Evolutionary conservation across 2,329 filamentous ascomycete species (phyloP), one percentile per base, ranked within the genome.

Genomic region (Davidsoniella eucalypti): DNA sequence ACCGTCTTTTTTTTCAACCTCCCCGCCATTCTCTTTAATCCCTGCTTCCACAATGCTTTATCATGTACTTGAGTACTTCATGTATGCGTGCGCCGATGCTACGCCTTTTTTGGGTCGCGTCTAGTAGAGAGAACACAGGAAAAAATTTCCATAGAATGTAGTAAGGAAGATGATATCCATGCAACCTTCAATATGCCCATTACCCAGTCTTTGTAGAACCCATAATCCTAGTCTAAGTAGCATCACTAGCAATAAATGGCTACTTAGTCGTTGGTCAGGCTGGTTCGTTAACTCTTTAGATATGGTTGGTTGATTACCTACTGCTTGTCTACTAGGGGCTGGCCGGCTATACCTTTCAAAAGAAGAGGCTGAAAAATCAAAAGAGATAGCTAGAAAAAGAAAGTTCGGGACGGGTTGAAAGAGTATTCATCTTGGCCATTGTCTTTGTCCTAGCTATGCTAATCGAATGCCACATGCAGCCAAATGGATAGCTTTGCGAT

Each of bases 21-120:
- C 49, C 52, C 52, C 48, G 45, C 52, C 52, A 53, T 53, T 52
- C 52, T 51, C 44, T 53, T 53, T 53, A 53, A 52, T 52, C 51
- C 51, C 51, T 52, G 41, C 16, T 40, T 37, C 12, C 40, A 33
- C 12, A 33, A 33, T 33, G 29, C 29, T 33, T 33, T 12, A 33
- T 33, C 1, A 12, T 33, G 29, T 33, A 33, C 29, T 33, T 33
- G 29, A 23, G 29, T 33, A 33, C 29, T 33, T 33, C 2, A 18
- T 18, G 18, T 18, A 12, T 8, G 26, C 9, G 23, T 23, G 42
- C 42, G 42, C 26, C 42, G 18, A 23, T 29, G 42, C 23, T 44
- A 14, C 16, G 42, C 23, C 16, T 17, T 21, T 42, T 25, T 18
- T 43, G 40, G 40, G 42, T 26, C 42, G 42, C 42, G 23, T 26